A percentile compares a stretch with the other conserved stretches of the same genome.
Conservation (phyloP, 495 filamentous ascomycete genomes). For the Tricharina praecox region DNA sequence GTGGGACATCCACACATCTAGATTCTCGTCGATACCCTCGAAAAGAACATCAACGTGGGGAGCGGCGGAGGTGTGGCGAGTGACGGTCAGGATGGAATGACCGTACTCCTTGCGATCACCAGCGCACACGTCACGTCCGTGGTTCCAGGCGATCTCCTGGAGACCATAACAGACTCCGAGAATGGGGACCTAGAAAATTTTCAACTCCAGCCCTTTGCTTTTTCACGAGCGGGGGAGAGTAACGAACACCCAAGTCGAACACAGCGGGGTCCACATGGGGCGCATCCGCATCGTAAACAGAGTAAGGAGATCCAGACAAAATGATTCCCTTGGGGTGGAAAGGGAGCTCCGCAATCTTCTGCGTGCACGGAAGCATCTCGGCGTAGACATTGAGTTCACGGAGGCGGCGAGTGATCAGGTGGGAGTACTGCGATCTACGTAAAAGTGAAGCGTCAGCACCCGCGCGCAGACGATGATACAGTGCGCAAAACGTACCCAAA, state of each 20-base stretch:
- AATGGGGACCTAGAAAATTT: slow-evolving; percentile 42
- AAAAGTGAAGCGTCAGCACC: slow-evolving; percentile 3
- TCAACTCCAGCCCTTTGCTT: no score
- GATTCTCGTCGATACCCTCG: slow-evolving; percentile 43
- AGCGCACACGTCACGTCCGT: slow-evolving; percentile 53
- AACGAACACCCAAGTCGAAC: slow-evolving; percentile 46
- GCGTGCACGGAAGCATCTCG: slow-evolving; percentile 87
- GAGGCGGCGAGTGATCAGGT: slow-evolving; percentile 61
- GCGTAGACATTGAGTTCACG: slow-evolving; percentile 70
- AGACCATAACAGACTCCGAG: slow-evolving; percentile 67
- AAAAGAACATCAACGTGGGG: slow-evolving; percentile 58
- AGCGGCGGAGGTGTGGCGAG: slow-evolving; percentile 32
- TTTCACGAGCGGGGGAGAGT: no score
- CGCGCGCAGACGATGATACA: background rate
- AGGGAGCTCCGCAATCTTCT: slow-evolving; percentile 57
- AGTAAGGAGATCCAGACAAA: slow-evolving; percentile 59
- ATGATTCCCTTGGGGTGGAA: slow-evolving; percentile 74
- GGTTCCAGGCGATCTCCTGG: slow-evolving; percentile 67
- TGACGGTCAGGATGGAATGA: slow-evolving; percentile 40
- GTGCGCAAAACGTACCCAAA: slow-evolving; percentile 22
- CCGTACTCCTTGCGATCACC: slow-evolving; percentile 61
- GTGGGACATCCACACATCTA: slow-evolving; percentile 75
- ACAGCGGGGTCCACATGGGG: slow-evolving; percentile 65
- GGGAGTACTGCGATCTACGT: slow-evolving; percentile 42
- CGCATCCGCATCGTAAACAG: slow-evolving; percentile 53